Conservation (phyloP, 2,329 filamentous ascomycete species). For the Helminthosporium solani region DNA sequence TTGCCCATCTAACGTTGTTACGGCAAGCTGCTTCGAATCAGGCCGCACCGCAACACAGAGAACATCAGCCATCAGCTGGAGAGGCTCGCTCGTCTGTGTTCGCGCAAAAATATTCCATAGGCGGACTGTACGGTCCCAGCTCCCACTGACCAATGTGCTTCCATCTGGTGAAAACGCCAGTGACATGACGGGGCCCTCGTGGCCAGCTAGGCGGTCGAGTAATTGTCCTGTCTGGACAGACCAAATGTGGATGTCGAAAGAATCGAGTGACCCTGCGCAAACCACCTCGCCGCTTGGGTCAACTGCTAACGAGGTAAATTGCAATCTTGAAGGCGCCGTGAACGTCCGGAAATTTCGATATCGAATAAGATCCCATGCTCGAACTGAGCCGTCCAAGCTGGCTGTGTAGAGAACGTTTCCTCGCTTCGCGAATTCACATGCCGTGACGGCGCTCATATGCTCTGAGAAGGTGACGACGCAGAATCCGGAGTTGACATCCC, state of each 20-base stretch:
- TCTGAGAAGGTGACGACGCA: slow-evolving; percentile 98
- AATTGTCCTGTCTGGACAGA: slow-evolving; percentile 96
- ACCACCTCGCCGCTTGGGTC: slow-evolving; percentile 96
- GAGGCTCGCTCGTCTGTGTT: slow-evolving; percentile 90
- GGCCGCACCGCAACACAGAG: slow-evolving; percentile 83
- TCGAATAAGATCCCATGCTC: slow-evolving; percentile 93
- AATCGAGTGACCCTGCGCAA: slow-evolving; percentile 90
- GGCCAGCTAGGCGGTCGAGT: slow-evolving; percentile 84
- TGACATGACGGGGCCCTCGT: slow-evolving; percentile 89
- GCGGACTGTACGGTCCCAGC: slow-evolving; percentile 93
- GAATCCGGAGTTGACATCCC: slow-evolving; percentile 95
- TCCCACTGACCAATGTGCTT: slow-evolving; percentile 80
- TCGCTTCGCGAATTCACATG: slow-evolving; percentile 91
- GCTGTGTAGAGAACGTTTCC: slow-evolving; percentile 95
- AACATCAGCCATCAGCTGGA: slow-evolving; percentile 90
- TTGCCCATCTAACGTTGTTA: slow-evolving; percentile 91
- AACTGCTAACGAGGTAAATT: slow-evolving; percentile 93
- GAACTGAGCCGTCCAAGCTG: slow-evolving; percentile 87
- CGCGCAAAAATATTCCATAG: slow-evolving; percentile 95
- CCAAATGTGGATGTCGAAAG: slow-evolving; percentile 97
- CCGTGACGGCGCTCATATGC: slow-evolving; percentile 90
- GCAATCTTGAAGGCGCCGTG: slow-evolving; percentile 85
- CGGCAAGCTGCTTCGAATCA: slow-evolving; percentile 85
- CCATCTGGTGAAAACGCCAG: slow-evolving; percentile 88
- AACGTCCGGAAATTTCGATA: slow-evolving; percentile 98